Evolutionary conservation across 2,329 filamentous ascomycete species (phyloP).

Genomic region (Aspergillus unguis): DNA sequence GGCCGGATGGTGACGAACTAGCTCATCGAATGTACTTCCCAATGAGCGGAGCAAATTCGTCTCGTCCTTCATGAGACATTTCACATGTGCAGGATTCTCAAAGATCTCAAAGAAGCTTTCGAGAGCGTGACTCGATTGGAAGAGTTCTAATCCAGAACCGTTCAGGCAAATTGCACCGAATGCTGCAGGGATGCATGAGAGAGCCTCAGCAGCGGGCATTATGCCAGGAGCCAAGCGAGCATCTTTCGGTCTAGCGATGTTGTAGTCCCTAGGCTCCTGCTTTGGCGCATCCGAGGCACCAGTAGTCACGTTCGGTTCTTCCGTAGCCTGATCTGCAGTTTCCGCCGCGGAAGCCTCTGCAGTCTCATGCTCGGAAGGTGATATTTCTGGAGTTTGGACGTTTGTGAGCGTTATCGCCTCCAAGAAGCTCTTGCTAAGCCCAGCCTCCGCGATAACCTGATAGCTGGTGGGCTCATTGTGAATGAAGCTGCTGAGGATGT

Average conservation of each 20-base stretch:
- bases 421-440: constrained; percentile 80
- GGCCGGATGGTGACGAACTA: constrained; percentile 86
- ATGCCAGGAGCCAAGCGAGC: constrained; percentile 64
- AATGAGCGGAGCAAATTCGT: constrained; percentile 68
- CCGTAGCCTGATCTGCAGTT: constrained; percentile 36
- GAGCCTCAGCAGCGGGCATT: constrained; percentile 81
- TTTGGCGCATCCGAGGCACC: constrained; percentile 20
- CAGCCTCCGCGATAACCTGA: constrained; percentile 89
- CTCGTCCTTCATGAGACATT: constrained; percentile 70
- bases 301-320: constrained; percentile 29
- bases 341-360: constrained; percentile 17
- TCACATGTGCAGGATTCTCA: constrained; percentile 84
- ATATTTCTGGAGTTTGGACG: constrained; percentile 35
- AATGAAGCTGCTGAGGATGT: constrained; percentile 91
- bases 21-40: constrained; percentile 85
- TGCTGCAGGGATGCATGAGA: constrained; percentile 78
- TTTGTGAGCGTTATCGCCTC: constrained; percentile 65
- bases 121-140: constrained; percentile 76
- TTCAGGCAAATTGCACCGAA: constrained; percentile 95
- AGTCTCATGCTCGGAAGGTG: constrained; percentile 24
- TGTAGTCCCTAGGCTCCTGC: constrained; percentile 28
- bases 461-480: constrained; percentile 99
- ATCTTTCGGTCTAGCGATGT: constrained; percentile 29
- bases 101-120: constrained; percentile 95
- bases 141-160: constrained; percentile 78